Evolutionary conservation across 2,329 filamentous ascomycete genomes (phyloP), one percentile per base, ranked within the genome.

Genomic region (Fusarium sp.): DNA sequence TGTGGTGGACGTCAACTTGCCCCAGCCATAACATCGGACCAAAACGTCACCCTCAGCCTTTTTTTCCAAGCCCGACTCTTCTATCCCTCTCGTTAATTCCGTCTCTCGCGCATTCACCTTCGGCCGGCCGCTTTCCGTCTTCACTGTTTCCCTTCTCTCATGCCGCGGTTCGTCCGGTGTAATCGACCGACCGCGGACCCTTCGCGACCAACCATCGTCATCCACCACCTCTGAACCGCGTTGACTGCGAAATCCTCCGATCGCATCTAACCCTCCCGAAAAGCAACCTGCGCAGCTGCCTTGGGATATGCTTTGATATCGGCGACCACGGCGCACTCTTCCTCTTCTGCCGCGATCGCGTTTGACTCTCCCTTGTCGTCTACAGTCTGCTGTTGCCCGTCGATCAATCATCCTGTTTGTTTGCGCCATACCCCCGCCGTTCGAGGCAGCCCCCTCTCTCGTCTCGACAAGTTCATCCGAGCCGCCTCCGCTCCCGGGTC

Each of bases 181-280:
- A 73, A 73, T 73, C 67, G 63, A 74, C 67, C 67, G 50, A 67
- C 67, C 67, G 67, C 70, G 58, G 72, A 63, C 67, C 63, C 72
- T 65, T 65, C 63, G 61, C 69, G 64, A 68, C 69, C 71, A 71
- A 72, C 65, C 64, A 70, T 71, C 65, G 53, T 63, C 55, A 40
- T 69, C 65, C 73, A 71, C 63, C 67, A 54, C 23, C 42, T 46
- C 42, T 66, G 64, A 60, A 76, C 68, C 74, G 74, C 69, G 71
- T 74, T 68, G 51, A 49, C 58, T 57, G 31, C 62, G 49, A 53
- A 57, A 29, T 16, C 25, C 44, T 14, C 56, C 20, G 20, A 18
- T 25, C 40, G 20, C 20, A n/a, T 55, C 63, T 58, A 23, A 61
- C 42, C 54, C 27, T 34, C 16, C 9, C 25, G 23, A 61, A 49